Evolutionary conservation across 176 grass and related monocot genomes (phyloP).

Genomic region (Tuctoria greenei): DNA sequence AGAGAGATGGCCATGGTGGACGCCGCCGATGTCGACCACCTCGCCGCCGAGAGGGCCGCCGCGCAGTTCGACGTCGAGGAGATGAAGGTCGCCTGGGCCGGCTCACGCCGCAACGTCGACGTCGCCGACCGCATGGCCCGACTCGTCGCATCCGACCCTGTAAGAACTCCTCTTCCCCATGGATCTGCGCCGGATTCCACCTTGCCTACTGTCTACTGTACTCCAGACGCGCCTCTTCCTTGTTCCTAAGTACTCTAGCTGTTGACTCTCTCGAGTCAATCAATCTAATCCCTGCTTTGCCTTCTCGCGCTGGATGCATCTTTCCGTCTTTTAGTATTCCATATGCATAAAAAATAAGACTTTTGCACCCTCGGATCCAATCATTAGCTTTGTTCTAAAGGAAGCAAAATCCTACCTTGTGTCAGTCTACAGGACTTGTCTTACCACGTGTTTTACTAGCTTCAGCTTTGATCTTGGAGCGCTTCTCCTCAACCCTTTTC

Average conservation of each 20-base stretch:
- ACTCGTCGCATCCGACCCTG: conserved; percentile 91
- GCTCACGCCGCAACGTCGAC: conserved; percentile 77
- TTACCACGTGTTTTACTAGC: background rate
- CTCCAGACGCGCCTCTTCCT: background rate
- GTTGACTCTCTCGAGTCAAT: background rate
- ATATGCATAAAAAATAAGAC: background rate
- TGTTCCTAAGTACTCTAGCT: background rate
- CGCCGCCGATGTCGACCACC: conserved; percentile 51
- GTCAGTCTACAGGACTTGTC: background rate
- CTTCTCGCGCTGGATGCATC: background rate
- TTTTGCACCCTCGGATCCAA: background rate
- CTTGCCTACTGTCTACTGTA: background rate
- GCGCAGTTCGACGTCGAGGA: conserved; percentile 74
- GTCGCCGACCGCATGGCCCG: conserved; percentile 84
- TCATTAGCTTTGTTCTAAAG: background rate
- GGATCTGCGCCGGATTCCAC: background rate
- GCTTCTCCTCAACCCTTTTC: background rate
- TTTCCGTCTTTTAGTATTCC: background rate
- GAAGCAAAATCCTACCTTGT: background rate
- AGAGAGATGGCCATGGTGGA: conserved; percentile 28
- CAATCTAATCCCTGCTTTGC: background rate
- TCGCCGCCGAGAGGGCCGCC: conserved; percentile 63
- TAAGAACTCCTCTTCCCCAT: background rate
- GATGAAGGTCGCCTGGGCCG: conserved; percentile 97
- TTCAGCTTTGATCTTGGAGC: conserved; percentile 34